Evolutionary conservation across 352 stramenopile species (phyloP).

Genomic region (Globisporangium rhizosaccharum): DNA sequence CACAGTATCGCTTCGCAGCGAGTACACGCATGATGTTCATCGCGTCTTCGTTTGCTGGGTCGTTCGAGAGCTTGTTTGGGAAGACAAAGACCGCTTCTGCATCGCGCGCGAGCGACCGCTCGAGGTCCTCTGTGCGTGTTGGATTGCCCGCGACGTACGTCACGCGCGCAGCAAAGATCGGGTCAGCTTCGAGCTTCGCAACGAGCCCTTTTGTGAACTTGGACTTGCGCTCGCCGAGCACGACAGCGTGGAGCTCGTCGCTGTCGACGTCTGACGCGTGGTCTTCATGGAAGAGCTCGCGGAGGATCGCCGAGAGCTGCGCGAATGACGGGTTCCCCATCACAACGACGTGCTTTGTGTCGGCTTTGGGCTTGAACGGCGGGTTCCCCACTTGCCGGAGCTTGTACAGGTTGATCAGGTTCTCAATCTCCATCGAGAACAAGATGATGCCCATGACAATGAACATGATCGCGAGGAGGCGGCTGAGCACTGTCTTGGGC

Average conservation of each 20-base stretch:
- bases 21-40: constrained; percentile 85
- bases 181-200: constrained; percentile 65
- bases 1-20: constrained; percentile 60
- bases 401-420: constrained; percentile 82
- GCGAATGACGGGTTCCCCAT: constrained; percentile 82
- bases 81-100: constrained; percentile 79
- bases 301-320: constrained; percentile 75
- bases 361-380: constrained; percentile 58
- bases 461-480: constrained; percentile 84
- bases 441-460: constrained; percentile 85
- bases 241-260: constrained; percentile 56
- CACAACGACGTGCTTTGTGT: constrained; percentile 71
- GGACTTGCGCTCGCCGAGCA: constrained; percentile 60
- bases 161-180: constrained; percentile 71
- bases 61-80: constrained; percentile 72
- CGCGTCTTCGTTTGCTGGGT: constrained; percentile 69
- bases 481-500: constrained; percentile 76
- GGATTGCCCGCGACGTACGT: constrained; percentile 78
- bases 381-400: constrained; percentile 78
- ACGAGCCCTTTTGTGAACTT: constrained; percentile 73
- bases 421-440: constrained; percentile 88
- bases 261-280: constrained; percentile 41
- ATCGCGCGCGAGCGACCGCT: constrained; percentile 47
- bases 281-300: constrained; percentile 87
- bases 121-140: constrained; percentile 67